A percentile compares a stretch with the other conserved stretches of the same genome.
These are phyloP conservation scores for Cladorrhinum sp. DNA, from an alignment of 2,329 filamentous ascomycete genomes.

Conservation along the genomic window DNA sequence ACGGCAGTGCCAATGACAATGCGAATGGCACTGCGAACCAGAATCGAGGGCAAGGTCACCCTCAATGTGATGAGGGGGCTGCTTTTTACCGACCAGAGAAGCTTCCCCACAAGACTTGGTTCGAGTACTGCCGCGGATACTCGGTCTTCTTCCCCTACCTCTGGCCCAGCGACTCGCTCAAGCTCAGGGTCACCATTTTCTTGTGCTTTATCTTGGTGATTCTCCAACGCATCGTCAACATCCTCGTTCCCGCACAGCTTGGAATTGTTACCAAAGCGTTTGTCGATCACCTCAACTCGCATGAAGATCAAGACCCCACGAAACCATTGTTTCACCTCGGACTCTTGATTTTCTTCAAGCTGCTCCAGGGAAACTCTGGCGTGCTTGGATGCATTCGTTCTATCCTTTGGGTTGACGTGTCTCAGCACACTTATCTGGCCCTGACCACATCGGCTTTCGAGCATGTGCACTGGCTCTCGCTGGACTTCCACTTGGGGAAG, in stretches of 20 bases:
- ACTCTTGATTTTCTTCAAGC: constrained; percentile 72
- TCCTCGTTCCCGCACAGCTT: constrained; percentile 79
- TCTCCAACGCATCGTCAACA: constrained; percentile 78
- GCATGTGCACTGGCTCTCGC: constrained; percentile 89
- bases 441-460: constrained; percentile 94
- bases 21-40: constrained; percentile 41
- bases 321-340: constrained; percentile 69
- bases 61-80: constrained; percentile 58
- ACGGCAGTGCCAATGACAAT: constrained; percentile 25
- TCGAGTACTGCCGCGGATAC: constrained; percentile 91
- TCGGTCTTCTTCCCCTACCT: constrained; percentile 93
- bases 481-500: constrained; percentile 96
- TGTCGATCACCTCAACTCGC: constrained; percentile 33
- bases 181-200: constrained; percentile 74
- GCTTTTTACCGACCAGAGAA: constrained; percentile 89
- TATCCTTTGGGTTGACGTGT: constrained; percentile 91
- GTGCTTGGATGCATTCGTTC: constrained; percentile 79
- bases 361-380: constrained; percentile 85
- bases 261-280: constrained; percentile 76
- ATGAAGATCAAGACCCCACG: not conserved
- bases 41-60: constrained; percentile 38
- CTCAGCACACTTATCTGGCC: constrained; percentile 93
- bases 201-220: constrained; percentile 79
- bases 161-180: constrained; percentile 79
- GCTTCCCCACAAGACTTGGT: constrained; percentile 86